These are phyloP conservation scores for Pseudocercospora vitis DNA, from an alignment of 2,329 filamentous ascomycete species.

Conservation along the genomic window DNA sequence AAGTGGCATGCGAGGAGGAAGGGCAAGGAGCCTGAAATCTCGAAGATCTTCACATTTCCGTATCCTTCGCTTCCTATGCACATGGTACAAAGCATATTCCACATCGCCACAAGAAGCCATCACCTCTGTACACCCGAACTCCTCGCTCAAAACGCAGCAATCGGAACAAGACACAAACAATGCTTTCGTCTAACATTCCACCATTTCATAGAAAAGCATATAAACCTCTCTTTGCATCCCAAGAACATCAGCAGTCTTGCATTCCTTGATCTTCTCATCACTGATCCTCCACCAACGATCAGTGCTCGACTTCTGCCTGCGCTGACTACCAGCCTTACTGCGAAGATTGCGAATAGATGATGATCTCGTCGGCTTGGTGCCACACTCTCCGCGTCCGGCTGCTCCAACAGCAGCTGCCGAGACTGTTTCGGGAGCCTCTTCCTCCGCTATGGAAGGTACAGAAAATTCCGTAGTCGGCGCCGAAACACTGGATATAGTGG, in stretches of 20 bases:
- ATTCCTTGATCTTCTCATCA: slow-evolving; percentile 93
- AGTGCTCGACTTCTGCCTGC: slow-evolving; percentile 52
- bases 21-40: not conserved
- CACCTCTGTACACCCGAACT: not conserved
- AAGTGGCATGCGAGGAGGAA: too few relatives aligned
- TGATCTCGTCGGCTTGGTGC: slow-evolving; percentile 5
- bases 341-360: slow-evolving; percentile 5
- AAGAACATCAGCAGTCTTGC: slow-evolving; percentile 86
- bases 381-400: slow-evolving; percentile 11
- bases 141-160: not conserved
- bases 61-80: not conserved
- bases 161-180: not conserved
- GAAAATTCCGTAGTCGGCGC: slow-evolving; percentile 28
- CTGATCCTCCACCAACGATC: slow-evolving; percentile 98
- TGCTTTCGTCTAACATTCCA: slow-evolving; percentile 41
- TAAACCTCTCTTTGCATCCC: slow-evolving; percentile 96
- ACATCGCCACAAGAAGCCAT: not conserved
- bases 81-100: slow-evolving; percentile 5
- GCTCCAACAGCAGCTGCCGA: not conserved
- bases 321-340: slow-evolving; percentile 20
- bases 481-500: slow-evolving; percentile 32
- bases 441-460: slow-evolving; percentile 19
- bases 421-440: not conserved
- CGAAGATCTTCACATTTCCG: not conserved
- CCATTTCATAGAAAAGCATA: slow-evolving; percentile 90